Evolutionary conservation across 225 moss, liverwort and hornwort genomes (phyloP).

Genomic region (Physcomitrium patens): DNA sequence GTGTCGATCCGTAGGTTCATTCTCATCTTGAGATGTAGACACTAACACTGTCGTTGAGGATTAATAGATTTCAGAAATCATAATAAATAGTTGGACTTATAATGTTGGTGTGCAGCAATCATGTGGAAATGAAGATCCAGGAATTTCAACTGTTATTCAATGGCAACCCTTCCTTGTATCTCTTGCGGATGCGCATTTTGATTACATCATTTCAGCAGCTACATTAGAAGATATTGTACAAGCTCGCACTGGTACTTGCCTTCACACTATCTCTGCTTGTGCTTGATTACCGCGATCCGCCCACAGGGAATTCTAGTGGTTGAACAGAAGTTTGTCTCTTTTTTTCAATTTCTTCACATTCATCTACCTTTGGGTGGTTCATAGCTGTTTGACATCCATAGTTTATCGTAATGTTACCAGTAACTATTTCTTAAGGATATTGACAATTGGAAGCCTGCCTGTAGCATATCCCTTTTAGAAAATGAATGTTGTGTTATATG

Average conservation of each 20-base stretch:
- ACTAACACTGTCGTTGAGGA: background rate
- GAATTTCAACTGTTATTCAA: conserved; percentile 50
- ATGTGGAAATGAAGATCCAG: conserved; percentile 17
- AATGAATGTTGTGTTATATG: no score
- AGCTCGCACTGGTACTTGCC: conserved; percentile 63
- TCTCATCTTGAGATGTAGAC: background rate
- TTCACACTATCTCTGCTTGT: accelerated
- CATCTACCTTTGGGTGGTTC: no score
- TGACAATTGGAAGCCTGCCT: no score
- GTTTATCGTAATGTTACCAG: no score
- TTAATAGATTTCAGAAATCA: background rate
- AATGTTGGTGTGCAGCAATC: conserved; percentile 37
- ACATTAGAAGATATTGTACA: conserved; percentile 71
- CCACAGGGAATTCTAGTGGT: no score
- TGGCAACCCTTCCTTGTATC: conserved; percentile 76
- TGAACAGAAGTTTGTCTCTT: no score
- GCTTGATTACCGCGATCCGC: no score
- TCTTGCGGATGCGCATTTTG: conserved; percentile 79
- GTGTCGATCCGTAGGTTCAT: no score
- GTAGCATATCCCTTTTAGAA: no score
- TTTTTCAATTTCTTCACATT: no score
- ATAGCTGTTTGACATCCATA: no score
- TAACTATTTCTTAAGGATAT: no score
- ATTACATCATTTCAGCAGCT: conserved; percentile 68
- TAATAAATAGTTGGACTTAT: background rate